Evolutionary conservation across 345 rosid species (phyloP).

Genomic region (Gossypium rotundifolium): DNA sequence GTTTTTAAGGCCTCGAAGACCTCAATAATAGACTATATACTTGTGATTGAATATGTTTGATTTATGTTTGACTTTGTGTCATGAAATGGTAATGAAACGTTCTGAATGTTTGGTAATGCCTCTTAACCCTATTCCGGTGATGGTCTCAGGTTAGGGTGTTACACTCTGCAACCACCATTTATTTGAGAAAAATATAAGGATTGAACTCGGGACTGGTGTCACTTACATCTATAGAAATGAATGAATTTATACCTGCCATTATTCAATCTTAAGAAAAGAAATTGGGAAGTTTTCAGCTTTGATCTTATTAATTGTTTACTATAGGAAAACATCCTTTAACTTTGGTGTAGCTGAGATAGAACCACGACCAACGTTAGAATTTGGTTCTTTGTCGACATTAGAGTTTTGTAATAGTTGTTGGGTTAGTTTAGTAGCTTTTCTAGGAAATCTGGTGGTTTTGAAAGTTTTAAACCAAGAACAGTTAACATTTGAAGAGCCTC

Average conservation of each 20-base stretch:
- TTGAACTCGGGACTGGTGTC: neutral
- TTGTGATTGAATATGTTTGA: too few relatives aligned
- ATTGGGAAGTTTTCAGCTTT: constrained; percentile 8
- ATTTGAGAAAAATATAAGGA: neutral
- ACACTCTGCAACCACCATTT: constrained; percentile 23
- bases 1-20: too few relatives aligned
- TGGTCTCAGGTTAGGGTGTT: too few relatives aligned
- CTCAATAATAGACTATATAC: too few relatives aligned
- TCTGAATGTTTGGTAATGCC: too few relatives aligned
- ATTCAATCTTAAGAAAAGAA: constrained; percentile 29
- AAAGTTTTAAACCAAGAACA: neutral
- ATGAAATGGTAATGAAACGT: too few relatives aligned
- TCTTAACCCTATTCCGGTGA: too few relatives aligned
- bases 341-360: neutral
- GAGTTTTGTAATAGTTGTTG: neutral
- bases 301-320: neutral
- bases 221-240: neutral
- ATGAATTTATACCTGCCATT: constrained; percentile 36
- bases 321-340: neutral
- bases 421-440: neutral
- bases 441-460: neutral
- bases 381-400: neutral
- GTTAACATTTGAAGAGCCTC: neutral
- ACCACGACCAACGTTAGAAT: neutral
- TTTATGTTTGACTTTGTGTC: too few relatives aligned